phyloP scores from a whole-genome alignment of 306 rosid genomes.

The Albizia julibrissin region DNA sequence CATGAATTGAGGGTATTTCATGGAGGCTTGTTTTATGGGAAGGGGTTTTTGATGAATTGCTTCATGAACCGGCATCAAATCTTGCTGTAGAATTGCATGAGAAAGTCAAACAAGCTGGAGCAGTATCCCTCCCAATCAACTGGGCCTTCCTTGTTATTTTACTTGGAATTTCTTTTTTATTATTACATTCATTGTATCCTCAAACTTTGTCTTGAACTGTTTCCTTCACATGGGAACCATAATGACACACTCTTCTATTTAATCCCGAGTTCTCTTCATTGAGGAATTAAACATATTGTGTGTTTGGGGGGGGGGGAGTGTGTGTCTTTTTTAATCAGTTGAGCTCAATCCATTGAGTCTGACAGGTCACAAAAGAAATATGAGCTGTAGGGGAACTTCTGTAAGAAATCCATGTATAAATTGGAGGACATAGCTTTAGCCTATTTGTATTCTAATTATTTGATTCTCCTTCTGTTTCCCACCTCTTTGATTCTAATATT shows the following conservation, averaged over 20 bases:
- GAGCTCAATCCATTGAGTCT: slow-evolving; percentile 28
- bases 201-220: neutral
- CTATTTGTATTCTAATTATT: neutral
- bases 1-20: neutral
- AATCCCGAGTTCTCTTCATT: neutral
- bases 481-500: slow-evolving; percentile 21
- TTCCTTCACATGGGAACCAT: neutral
- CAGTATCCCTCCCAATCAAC: slow-evolving; percentile 30
- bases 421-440: slow-evolving; percentile 13
- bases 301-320: too few relatives aligned
- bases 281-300: neutral
- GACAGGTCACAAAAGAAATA: slow-evolving; percentile 54
- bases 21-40: neutral
- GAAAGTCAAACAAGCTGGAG: slow-evolving; percentile 7
- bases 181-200: neutral
- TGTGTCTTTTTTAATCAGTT: neutral
- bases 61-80: slow-evolving; percentile 21
- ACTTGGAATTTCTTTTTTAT: neutral
- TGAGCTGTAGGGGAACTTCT: slow-evolving; percentile 30
- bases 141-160: slow-evolving; percentile 40
- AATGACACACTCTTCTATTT: neutral
- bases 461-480: neutral
- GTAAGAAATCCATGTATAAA: slow-evolving; percentile 44
- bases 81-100: slow-evolving; percentile 19
- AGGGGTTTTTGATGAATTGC: slow-evolving; percentile 7